phyloP scores from a whole-genome alignment of 768 basidiomycete genomes.

The Arthromyces matolae region DNA sequence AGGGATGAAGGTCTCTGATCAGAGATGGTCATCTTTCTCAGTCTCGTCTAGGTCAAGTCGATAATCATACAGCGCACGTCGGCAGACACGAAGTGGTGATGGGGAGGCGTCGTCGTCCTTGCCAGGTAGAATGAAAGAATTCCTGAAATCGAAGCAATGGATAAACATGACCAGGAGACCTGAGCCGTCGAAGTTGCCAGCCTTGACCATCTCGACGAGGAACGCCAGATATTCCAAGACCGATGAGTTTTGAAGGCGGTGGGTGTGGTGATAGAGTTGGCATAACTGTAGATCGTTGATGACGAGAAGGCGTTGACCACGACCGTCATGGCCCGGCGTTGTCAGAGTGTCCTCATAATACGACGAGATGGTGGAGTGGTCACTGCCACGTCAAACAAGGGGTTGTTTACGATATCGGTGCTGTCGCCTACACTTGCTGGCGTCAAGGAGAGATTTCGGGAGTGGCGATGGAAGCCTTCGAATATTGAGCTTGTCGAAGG shows the following conservation, averaged over 20 bases:
- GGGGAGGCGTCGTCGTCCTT: constrained; percentile 9
- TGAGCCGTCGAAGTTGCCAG: constrained; percentile 10
- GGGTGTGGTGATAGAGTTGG: not conserved
- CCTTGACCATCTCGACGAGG: constrained; percentile 10
- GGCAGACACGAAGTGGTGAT: constrained; percentile 2
- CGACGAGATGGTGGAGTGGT: constrained; percentile 11
- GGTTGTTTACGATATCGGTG: not conserved
- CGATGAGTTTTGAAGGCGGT: constrained; percentile 2
- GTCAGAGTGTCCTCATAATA: constrained; percentile 6
- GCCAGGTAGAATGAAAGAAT: not conserved
- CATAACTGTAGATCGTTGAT: constrained; percentile 1
- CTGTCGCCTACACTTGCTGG: not conserved
- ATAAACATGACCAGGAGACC: constrained; percentile 15
- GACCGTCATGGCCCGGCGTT: too few species aligned
- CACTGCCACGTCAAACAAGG: constrained; percentile 9
- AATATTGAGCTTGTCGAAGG: constrained; percentile 2
- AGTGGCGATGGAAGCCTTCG: constrained; percentile 6
- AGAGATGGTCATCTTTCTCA: too few species aligned
- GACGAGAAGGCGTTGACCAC: not conserved
- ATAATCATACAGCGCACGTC: too few species aligned
- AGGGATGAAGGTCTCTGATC: constrained; percentile 11
- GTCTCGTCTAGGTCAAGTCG: too few species aligned
- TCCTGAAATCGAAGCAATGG: constrained; percentile 1
- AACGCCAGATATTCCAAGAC: constrained; percentile 16
- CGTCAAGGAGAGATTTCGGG: constrained; percentile 4